A percentile compares a stretch with the other conserved stretches of the same genome.
Evolutionary conservation across 129 eudicot species (phyloP).

Genomic region (carrot (Daucus carota)): DH1_v3.0 NC_030389.2:42619501-42620000

Average conservation of each 20-base stretch:
- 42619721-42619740: constrained; percentile 41
- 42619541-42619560: no score
- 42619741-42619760: constrained; percentile 19
- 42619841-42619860: constrained; percentile 15
- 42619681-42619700: no score
- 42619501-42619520: no score
- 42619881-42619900: constrained; percentile 46
- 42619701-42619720: constrained; percentile 38
- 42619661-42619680: no score
- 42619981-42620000: constrained; percentile 45
- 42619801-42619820: constrained; percentile 22
- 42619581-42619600: no score
- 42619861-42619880: constrained; percentile 10
- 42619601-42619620: no score
- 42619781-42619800: constrained; percentile 25
- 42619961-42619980: constrained; percentile 13
- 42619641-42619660: no score
- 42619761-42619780: constrained; percentile 21
- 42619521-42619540: no score
- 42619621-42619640: no score
- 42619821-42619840: constrained; percentile 18
- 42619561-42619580: no score
- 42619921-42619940: constrained; percentile 17
- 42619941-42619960: constrained; percentile 10
- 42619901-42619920: constrained; percentile 29